Evolutionary conservation across 192 early-diverging fungal genomes (phyloP), one percentile per base, ranked within the genome.

Genomic region (Rhizophagus sp.): DNA sequence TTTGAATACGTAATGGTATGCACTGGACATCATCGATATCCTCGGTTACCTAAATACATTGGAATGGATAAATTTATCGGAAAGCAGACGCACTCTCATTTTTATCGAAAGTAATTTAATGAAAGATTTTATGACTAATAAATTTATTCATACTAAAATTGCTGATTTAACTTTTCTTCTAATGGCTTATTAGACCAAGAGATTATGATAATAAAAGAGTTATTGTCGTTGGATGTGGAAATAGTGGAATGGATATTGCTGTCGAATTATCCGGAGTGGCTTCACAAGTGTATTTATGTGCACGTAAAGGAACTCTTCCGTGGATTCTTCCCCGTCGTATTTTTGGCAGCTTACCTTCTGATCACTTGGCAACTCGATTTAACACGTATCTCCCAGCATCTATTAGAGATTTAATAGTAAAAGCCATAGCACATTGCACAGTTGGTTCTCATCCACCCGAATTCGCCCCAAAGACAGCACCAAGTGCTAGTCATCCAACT

Each of bases 1-100:
- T 92, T 92, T 85, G 87, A 90, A 75, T 88, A 87, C 83, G 87
- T 92, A 0, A 89, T 92, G 82, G 86, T 92, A 50, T 89, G 87
- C 34, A 87, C 88, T 15, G 89, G 89, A 24, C 91, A 91, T 73
- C 89, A 92, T 76, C 85, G 85, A 81, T 82, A 84, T 47, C 88
- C 88, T 15, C 79, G 87, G 22, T 82, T 88, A 27, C 91, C 89
- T 25, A 83, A 88, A 10, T 90, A 88, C 73, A 66, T 75, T 15
- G 89, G 89, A 34, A 87, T 89, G 84, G 81, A 88, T 2, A 78
- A 76, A 8, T 91, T 85, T 76, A 82, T 80, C 27, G 91, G 91
- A 1, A 62, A 81, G 17, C 85, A 89, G 68, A 62, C 89, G 41
- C 91, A 92, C 79, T 92, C 89, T 0, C 88, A 88, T 81, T 84